Evolutionary conservation across 495 filamentous ascomycete genomes (phyloP).

Genomic region (Podospora tetraspora): DNA sequence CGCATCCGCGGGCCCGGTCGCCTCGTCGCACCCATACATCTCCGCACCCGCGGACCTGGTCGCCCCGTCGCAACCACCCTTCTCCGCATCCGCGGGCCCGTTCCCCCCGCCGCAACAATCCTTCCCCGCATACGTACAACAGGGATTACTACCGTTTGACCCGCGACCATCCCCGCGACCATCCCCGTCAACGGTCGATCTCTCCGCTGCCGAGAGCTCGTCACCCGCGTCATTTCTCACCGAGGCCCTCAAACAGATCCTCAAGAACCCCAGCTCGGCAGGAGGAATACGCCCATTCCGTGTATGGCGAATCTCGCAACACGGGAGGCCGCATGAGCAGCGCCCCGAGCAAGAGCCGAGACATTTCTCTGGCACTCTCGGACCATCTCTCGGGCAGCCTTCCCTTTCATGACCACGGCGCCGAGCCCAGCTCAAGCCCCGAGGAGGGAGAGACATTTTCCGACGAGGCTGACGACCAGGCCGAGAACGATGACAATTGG

Average conservation of each 20-base stretch:
- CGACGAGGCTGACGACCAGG: not conserved
- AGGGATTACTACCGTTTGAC: not conserved
- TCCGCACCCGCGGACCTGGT: not conserved
- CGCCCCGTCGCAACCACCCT: not conserved
- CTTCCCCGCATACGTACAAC: not conserved
- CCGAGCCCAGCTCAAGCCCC: not conserved
- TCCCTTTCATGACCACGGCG: constrained; percentile 15
- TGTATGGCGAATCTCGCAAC: not conserved
- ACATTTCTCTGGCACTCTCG: not conserved
- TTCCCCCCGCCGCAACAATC: not conserved
- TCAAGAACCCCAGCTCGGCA: not conserved
- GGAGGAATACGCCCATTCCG: not conserved
- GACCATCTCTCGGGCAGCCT: constrained; percentile 12
- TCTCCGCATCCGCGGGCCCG: not conserved
- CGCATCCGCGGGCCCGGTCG: not conserved
- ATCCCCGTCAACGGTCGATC: not conserved
- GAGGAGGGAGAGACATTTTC: not conserved
- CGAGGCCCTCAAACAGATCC: not conserved
- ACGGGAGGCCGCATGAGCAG: not conserved
- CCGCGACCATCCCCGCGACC: not conserved
- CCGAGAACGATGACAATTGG: not conserved
- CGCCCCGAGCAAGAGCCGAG: not conserved
- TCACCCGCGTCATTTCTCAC: not conserved
- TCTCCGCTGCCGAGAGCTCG: not conserved
- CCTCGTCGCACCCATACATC: not conserved